Evolutionary conservation across 2,329 filamentous ascomycete species (phyloP).

Genomic region (Ascochyta clinopodiicola): DNA sequence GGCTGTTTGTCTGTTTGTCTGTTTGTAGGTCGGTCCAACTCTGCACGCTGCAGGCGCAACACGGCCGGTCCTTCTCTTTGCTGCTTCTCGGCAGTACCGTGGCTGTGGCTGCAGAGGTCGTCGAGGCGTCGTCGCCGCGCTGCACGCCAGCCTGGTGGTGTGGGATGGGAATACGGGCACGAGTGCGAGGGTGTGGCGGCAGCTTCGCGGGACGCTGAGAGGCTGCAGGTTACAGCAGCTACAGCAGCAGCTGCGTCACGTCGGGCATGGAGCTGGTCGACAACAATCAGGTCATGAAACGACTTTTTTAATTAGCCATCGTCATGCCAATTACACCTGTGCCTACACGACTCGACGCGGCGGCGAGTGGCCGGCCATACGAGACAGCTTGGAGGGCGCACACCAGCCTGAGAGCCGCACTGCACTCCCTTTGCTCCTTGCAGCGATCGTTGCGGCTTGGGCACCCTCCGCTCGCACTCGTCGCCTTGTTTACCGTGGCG

Average conservation of each 20-base stretch:
- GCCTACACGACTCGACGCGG: not conserved
- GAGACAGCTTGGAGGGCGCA: not conserved
- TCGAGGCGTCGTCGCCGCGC: not conserved
- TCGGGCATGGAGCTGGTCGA: slow-evolving; percentile 12
- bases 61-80: slow-evolving; percentile 28
- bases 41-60: slow-evolving; percentile 7
- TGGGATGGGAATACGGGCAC: not conserved
- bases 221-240: not conserved
- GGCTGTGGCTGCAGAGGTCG: not conserved
- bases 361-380: slow-evolving; percentile 2
- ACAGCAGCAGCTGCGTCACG: slow-evolving; percentile 6
- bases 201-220: slow-evolving; percentile 7
- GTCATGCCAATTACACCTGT: slow-evolving; percentile 16
- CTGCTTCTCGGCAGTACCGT: not conserved
- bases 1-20: not conserved
- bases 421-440: slow-evolving; percentile 14
- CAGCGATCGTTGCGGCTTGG: slow-evolving; percentile 7
- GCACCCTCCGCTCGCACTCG: slow-evolving; percentile 3
- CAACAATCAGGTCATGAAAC: slow-evolving; percentile 17
- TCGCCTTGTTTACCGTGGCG: slow-evolving; percentile 5
- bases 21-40: too few relatives aligned
- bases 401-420: slow-evolving; percentile 3
- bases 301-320: slow-evolving; percentile 18
- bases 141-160: not conserved
- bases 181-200: slow-evolving; percentile 8